Conservation (phyloP, 2,329 filamentous ascomycete species). For the Aureobasidium sp. region DNA sequence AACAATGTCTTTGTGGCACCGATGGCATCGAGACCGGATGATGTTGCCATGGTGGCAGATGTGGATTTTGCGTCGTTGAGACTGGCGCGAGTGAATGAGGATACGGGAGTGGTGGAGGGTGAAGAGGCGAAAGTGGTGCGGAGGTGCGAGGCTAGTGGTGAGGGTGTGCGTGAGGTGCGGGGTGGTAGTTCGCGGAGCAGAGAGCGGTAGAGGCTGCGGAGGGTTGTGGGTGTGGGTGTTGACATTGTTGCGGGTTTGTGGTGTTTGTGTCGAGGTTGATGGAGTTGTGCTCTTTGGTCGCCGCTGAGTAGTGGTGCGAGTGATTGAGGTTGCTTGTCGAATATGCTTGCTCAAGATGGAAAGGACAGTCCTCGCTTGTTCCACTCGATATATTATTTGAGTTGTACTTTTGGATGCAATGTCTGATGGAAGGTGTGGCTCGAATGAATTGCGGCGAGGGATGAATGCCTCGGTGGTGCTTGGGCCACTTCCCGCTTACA, state of each 20-base stretch:
- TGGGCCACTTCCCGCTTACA: background rate
- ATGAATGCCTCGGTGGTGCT: conserved; percentile 3
- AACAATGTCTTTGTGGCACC: conserved; percentile 23
- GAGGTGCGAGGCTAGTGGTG: conserved; percentile 63
- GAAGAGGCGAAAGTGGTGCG: conserved; percentile 52
- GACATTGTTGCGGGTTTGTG: conserved; percentile 26
- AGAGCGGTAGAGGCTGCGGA: conserved; percentile 78
- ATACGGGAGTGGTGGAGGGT: background rate
- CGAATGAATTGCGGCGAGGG: conserved; percentile 2
- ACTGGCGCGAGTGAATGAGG: background rate
- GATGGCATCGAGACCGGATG: background rate
- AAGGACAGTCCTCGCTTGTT: fast-evolving
- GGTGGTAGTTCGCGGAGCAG: conserved; percentile 84
- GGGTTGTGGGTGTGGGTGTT: conserved; percentile 32
- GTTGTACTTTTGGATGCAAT: background rate
- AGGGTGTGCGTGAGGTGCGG: conserved; percentile 49
- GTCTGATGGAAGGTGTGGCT: background rate
- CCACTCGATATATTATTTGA: no score
- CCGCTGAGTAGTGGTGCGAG: no score
- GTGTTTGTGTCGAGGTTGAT: background rate
- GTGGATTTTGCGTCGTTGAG: background rate
- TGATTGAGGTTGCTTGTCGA: background rate
- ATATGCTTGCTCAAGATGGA: no score
- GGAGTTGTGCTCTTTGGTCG: background rate
- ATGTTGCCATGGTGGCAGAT: background rate